A percentile compares a stretch with the other conserved stretches of the same genome.
These are phyloP conservation scores for Penicillium occitanis DNA, from an alignment of 2,329 filamentous ascomycete genomes.

Conservation along the genomic window DNA sequence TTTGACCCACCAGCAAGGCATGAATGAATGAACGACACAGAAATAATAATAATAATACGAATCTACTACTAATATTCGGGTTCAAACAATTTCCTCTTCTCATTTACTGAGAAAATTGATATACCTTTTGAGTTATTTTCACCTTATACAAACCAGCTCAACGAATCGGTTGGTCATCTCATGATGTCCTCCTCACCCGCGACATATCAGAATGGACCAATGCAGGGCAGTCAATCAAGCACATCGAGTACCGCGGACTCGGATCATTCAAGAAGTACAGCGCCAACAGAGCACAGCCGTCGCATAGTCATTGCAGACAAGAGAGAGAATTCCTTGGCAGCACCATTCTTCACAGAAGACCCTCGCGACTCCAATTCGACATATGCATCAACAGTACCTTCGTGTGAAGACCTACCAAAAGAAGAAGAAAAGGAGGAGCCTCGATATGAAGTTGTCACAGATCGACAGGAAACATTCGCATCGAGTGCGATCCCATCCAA, in stretches of 20 bases:
- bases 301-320: slow-evolving; percentile 30
- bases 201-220: slow-evolving; percentile 29
- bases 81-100: neutral
- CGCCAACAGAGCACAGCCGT: slow-evolving; percentile 40
- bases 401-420: slow-evolving; percentile 56
- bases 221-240: slow-evolving; percentile 36
- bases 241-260: slow-evolving; percentile 42
- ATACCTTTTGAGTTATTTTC: neutral
- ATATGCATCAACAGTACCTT: slow-evolving; percentile 71
- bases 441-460: slow-evolving; percentile 50
- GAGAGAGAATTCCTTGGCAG: slow-evolving; percentile 18
- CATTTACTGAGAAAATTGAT: neutral
- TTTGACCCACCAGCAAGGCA: slow-evolving; percentile 12
- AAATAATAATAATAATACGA: neutral
- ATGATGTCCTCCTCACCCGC: slow-evolving; percentile 34
- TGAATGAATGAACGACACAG: neutral
- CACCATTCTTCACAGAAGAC: slow-evolving; percentile 26
- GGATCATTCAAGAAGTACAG: slow-evolving; percentile 41
- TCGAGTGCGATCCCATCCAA: slow-evolving; percentile 72
- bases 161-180: neutral
- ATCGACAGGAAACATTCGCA: slow-evolving; percentile 60
- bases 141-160: neutral
- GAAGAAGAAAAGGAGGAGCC: slow-evolving; percentile 34
- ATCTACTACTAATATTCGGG: neutral
- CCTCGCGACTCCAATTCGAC: slow-evolving; percentile 68